Percentiles rank a stretch among this genome's conserved stretches.
phyloP scores from a whole-genome alignment of 495 filamentous ascomycete species.

The Neurospora sp. region DNA sequence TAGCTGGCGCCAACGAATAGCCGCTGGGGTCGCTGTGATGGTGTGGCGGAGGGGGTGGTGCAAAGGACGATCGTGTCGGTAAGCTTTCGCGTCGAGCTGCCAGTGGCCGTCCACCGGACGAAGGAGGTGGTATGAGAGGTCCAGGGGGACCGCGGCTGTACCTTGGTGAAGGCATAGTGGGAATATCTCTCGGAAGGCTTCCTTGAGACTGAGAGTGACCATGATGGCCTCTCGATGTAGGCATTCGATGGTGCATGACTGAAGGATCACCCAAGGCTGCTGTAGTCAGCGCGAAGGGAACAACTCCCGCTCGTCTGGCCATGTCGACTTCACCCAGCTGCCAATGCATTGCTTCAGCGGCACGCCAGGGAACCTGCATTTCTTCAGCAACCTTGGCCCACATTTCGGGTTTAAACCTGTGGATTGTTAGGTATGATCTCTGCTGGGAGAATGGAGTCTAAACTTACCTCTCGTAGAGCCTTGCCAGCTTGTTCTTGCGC shows the following conservation, averaged over 20 bases:
- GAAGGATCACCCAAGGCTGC: slow-evolving; percentile 47
- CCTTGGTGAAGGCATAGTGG: slow-evolving; percentile 23
- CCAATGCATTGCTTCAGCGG: slow-evolving; percentile 98
- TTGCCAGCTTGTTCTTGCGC: slow-evolving; percentile 89
- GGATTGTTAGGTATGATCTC: slow-evolving; percentile 11
- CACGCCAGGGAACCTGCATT: slow-evolving; percentile 93
- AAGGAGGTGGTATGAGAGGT: slow-evolving; percentile 14
- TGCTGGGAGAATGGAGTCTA: neutral
- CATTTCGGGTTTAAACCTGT: slow-evolving; percentile 93
- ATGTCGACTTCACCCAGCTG: slow-evolving; percentile 88
- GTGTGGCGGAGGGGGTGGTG: slow-evolving; percentile 7
- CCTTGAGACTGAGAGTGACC: slow-evolving; percentile 39
- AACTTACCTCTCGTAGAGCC: slow-evolving; percentile 86
- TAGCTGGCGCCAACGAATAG: slow-evolving; percentile 16
- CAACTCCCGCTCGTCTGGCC: slow-evolving; percentile 75
- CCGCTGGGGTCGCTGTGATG: slow-evolving; percentile 11
- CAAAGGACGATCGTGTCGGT: slow-evolving; percentile 24
- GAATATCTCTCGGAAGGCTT: slow-evolving; percentile 28
- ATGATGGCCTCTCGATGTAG: slow-evolving; percentile 25
- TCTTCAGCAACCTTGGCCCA: slow-evolving; percentile 90
- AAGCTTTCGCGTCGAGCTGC: slow-evolving; percentile 36
- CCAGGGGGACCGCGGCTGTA: slow-evolving; percentile 22
- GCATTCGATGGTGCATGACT: slow-evolving; percentile 24
- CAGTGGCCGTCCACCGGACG: slow-evolving; percentile 15
- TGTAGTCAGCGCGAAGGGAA: slow-evolving; percentile 63